Evolutionary conservation across 352 stramenopile genomes (phyloP).

Genomic region (Pelagophyceae sp.): DNA sequence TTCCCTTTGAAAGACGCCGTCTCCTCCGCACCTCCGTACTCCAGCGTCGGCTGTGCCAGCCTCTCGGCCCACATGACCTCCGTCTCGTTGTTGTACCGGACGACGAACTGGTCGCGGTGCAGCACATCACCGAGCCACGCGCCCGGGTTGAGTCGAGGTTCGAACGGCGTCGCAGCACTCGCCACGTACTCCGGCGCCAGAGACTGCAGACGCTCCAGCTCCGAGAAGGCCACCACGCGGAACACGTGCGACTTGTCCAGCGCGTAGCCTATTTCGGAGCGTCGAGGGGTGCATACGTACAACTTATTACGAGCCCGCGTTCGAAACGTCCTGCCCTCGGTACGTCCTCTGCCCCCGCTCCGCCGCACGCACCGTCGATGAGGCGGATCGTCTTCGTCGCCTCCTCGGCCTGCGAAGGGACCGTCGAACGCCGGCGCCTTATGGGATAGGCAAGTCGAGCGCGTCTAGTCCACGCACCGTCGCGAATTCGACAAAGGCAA

Average conservation of each 20-base stretch:
- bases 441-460: too few relatives aligned
- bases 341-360: too few relatives aligned
- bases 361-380: too few relatives aligned
- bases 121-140: slow-evolving; percentile 78
- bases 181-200: slow-evolving; percentile 61
- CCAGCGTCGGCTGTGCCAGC: slow-evolving; percentile 59
- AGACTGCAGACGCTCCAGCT: slow-evolving; percentile 44
- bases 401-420: too few relatives aligned
- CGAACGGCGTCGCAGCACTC: slow-evolving; percentile 60
- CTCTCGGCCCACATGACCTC: slow-evolving; percentile 88
- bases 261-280: too few relatives aligned
- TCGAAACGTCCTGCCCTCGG: too few relatives aligned
- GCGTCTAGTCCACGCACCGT: too few relatives aligned
- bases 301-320: too few relatives aligned
- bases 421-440: too few relatives aligned
- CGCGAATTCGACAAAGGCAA: slow-evolving; percentile 62
- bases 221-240: slow-evolving; percentile 78
- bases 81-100: slow-evolving; percentile 87
- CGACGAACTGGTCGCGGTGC: slow-evolving; percentile 84
- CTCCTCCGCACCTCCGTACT: slow-evolving; percentile 92
- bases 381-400: slow-evolving; percentile 57
- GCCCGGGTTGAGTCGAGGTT: slow-evolving; percentile 78
- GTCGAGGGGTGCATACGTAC: too few relatives aligned
- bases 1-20: too few relatives aligned
- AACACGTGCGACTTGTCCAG: slow-evolving; percentile 95